Percentiles rank a stretch among this genome's conserved stretches.
phyloP scores from a whole-genome alignment of 768 basidiomycete species.

The Coprinellus micaceus region DNA sequence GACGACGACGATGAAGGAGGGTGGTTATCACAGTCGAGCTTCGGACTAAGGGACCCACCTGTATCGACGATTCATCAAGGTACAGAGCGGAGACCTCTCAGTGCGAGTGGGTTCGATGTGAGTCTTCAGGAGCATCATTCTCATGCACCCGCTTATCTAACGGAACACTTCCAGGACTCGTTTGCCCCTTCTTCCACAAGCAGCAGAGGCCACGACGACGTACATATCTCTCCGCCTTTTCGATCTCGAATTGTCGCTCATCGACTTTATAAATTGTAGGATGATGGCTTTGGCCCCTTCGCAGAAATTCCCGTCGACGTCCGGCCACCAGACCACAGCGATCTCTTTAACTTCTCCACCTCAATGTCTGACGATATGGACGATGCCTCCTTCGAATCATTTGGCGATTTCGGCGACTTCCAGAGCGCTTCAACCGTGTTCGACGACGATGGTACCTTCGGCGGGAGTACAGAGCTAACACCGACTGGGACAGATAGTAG shows the following conservation, averaged over 20 bases:
- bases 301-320: slow-evolving; percentile 54
- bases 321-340: slow-evolving; percentile 25
- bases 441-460: not conserved
- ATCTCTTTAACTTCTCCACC: slow-evolving; percentile 58
- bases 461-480: slow-evolving; percentile 27
- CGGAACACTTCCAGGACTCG: slow-evolving; percentile 53
- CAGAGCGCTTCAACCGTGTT: slow-evolving; percentile 41
- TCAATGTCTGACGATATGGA: slow-evolving; percentile 59
- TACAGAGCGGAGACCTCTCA: slow-evolving; percentile 41
- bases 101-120: slow-evolving; percentile 51
- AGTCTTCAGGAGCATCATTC: slow-evolving; percentile 21
- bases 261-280: slow-evolving; percentile 1
- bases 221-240: not conserved
- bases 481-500: slow-evolving; percentile 7
- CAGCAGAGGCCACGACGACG: not conserved
- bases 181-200: slow-evolving; percentile 27
- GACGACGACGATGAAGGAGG: slow-evolving; percentile 79
- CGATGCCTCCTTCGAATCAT: slow-evolving; percentile 65
- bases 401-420: slow-evolving; percentile 82
- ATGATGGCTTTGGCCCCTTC: slow-evolving; percentile 76
- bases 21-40: slow-evolving; percentile 78
- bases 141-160: not conserved
- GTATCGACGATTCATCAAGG: slow-evolving; percentile 43
- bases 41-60: slow-evolving; percentile 50
- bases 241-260: slow-evolving; percentile 23